A percentile compares a stretch with the other conserved stretches of the same genome.
Conservation (phyloP, 192 early-diverging fungal species). For the Helicostylum pulchrum region DNA sequence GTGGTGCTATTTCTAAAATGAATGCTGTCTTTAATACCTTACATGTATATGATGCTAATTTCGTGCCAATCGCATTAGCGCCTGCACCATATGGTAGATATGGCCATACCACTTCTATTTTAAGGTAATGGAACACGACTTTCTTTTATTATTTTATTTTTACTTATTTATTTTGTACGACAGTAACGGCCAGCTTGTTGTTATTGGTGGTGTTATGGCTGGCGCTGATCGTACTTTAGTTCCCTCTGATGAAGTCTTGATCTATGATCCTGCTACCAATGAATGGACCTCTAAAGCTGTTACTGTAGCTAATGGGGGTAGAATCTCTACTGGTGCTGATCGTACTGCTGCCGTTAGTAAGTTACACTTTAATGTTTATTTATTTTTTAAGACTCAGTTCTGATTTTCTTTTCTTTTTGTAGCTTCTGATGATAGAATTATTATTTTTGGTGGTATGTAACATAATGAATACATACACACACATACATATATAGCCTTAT, state of each 20-base stretch:
- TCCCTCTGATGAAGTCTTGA: slow-evolving; percentile 10
- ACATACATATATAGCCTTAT: neutral
- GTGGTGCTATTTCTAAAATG: slow-evolving; percentile 7
- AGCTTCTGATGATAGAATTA: slow-evolving; percentile 27
- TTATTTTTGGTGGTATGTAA: slow-evolving; percentile 33
- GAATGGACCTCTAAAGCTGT: slow-evolving; percentile 7
- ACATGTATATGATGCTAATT: slow-evolving; percentile 15
- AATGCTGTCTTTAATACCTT: slow-evolving; percentile 15
- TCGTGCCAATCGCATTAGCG: neutral
- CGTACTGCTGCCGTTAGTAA: slow-evolving; percentile 33
- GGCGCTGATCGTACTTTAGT: neutral
- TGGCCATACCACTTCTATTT: slow-evolving; percentile 27
- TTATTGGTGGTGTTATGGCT: slow-evolving; percentile 29
- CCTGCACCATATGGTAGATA: slow-evolving; percentile 13
- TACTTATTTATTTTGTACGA: neutral
- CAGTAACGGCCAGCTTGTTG: slow-evolving; percentile 30
- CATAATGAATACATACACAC: neutral
- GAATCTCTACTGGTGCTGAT: slow-evolving; percentile 12
- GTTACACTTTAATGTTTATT: slow-evolving; percentile 6
- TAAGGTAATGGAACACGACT: slow-evolving; percentile 9
- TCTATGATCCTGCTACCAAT: slow-evolving; percentile 24
- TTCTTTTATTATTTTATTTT: slow-evolving; percentile 4
- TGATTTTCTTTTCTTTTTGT: slow-evolving; percentile 4
- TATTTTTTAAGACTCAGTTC: slow-evolving; percentile 2
- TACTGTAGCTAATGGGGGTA: neutral